phyloP scores from a whole-genome alignment of 495 filamentous ascomycete genomes.

The Tuber aestivum region DNA sequence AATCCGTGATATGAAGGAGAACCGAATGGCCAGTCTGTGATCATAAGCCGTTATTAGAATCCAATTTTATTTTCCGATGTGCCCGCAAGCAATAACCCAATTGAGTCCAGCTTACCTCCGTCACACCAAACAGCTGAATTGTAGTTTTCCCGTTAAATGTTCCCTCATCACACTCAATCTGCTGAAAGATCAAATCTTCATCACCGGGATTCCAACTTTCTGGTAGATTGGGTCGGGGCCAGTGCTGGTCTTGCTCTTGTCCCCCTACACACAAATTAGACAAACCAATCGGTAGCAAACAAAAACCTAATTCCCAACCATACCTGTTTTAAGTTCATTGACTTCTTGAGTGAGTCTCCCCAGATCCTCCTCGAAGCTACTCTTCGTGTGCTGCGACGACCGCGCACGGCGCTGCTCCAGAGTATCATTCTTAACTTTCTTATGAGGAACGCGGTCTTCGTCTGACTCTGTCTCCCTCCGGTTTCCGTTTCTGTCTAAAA shows the following conservation, averaged over 20 bases:
- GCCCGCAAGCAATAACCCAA: background rate
- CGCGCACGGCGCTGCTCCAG: constrained; percentile 53
- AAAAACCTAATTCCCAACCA: constrained; percentile 4
- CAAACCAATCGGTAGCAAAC: background rate
- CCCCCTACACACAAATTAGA: constrained; percentile 53
- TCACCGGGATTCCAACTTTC: constrained; percentile 60
- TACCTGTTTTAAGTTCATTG: constrained; percentile 60
- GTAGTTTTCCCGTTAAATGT: constrained; percentile 65
- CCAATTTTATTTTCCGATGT: background rate
- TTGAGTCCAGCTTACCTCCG: constrained; percentile 55
- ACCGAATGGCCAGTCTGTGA: constrained; percentile 76
- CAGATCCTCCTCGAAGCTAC: constrained; percentile 85
- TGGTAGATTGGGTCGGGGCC: constrained; percentile 71
- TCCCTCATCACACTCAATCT: constrained; percentile 93
- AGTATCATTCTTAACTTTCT: constrained; percentile 46
- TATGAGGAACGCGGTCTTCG: background rate
- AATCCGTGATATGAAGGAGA: constrained; percentile 88
- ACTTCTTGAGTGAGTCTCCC: constrained; percentile 95
- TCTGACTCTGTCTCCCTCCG: constrained; percentile 25
- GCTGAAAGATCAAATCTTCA: constrained; percentile 78
- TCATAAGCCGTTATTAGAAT: constrained; percentile 28
- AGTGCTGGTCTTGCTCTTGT: constrained; percentile 88
- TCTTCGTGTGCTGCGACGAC: constrained; percentile 56
- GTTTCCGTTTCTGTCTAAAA: constrained; percentile 25
- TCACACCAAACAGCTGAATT: constrained; percentile 92